Evolutionary conservation across 768 basidiomycete species (phyloP).

Genomic region (Hypholoma sublateritium): DNA sequence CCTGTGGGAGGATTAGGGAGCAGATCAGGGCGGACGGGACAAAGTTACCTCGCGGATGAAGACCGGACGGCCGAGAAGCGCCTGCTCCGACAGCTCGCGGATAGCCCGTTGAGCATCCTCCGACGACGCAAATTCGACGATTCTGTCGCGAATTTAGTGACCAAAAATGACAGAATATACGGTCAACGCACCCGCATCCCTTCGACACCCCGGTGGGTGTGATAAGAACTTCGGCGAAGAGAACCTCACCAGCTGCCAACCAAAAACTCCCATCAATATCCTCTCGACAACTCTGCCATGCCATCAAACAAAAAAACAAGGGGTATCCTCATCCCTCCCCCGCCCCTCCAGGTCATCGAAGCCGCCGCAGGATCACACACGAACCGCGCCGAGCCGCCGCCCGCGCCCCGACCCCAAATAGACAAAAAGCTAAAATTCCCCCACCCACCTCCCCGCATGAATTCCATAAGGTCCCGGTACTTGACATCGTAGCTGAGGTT

Average conservation of each 20-base stretch:
- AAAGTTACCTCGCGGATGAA: constrained; percentile 88
- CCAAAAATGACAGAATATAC: constrained; percentile 10
- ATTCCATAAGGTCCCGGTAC: constrained; percentile 99
- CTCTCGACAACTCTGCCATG: constrained; percentile 68
- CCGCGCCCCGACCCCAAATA: constrained; percentile 20
- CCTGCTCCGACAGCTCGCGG: constrained; percentile 85
- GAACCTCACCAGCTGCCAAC: constrained; percentile 97
- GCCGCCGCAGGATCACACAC: constrained; percentile 18
- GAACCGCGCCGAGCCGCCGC: constrained; percentile 7
- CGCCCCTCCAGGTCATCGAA: constrained; percentile 38
- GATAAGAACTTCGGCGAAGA: constrained; percentile 98
- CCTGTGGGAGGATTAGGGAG: constrained; percentile 46
- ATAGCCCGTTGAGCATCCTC: constrained; percentile 91
- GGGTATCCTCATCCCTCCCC: constrained; percentile 34
- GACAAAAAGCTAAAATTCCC: constrained; percentile 49
- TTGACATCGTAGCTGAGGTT: constrained; percentile 99
- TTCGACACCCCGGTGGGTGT: constrained; percentile 97
- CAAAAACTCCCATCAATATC: constrained; percentile 95
- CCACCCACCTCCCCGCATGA: constrained; percentile 99
- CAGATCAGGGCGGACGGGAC: not conserved
- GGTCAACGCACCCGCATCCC: constrained; percentile 89
- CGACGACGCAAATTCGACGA: constrained; percentile 90
- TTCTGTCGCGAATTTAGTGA: constrained; percentile 46
- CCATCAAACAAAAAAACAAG: constrained; percentile 42
- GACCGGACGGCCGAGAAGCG: constrained; percentile 90